These are phyloP conservation scores for Gracilaria caudata DNA, from an alignment of 23 red algal species.

Conservation along the genomic window DNA sequence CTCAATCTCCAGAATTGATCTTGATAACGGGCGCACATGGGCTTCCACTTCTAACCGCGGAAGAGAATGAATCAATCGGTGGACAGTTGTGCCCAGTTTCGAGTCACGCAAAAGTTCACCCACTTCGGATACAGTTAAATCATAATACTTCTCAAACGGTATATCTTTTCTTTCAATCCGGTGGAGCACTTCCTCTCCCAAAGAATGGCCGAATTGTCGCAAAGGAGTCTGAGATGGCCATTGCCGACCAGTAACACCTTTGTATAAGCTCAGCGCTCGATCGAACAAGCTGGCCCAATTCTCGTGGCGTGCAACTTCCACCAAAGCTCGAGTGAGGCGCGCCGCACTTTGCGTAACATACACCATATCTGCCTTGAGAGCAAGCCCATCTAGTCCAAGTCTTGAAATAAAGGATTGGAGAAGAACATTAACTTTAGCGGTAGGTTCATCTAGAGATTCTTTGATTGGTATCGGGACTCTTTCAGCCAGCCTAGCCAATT, in stretches of 20 bases:
- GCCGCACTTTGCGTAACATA: conserved; percentile 81
- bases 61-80: conserved; percentile 69
- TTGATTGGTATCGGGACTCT: conserved; percentile 77
- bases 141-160: conserved; percentile 76
- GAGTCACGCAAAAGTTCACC: conserved; percentile 78
- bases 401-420: conserved; percentile 89
- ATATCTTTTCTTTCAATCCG: conserved; percentile 87
- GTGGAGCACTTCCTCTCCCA: conserved; percentile 64
- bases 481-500: conserved; percentile 79
- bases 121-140: conserved; percentile 61
- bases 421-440: conserved; percentile 87
- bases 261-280: conserved; percentile 59
- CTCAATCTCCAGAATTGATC: conserved; percentile 72
- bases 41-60: conserved; percentile 82
- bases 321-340: conserved; percentile 76
- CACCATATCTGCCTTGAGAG: conserved; percentile 76
- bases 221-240: conserved; percentile 90
- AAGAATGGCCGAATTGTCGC: conserved; percentile 58
- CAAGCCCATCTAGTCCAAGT: conserved; percentile 55
- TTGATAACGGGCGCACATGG: conserved; percentile 73
- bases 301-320: conserved; percentile 73
- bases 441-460: conserved; percentile 66
- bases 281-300: conserved; percentile 70
- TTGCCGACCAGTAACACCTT: conserved; percentile 54
- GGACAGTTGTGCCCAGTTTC: conserved; percentile 65